phyloP scores from a whole-genome alignment of 2,329 filamentous ascomycete genomes.

The Stagonosporopsis chrysanthemi region DNA sequence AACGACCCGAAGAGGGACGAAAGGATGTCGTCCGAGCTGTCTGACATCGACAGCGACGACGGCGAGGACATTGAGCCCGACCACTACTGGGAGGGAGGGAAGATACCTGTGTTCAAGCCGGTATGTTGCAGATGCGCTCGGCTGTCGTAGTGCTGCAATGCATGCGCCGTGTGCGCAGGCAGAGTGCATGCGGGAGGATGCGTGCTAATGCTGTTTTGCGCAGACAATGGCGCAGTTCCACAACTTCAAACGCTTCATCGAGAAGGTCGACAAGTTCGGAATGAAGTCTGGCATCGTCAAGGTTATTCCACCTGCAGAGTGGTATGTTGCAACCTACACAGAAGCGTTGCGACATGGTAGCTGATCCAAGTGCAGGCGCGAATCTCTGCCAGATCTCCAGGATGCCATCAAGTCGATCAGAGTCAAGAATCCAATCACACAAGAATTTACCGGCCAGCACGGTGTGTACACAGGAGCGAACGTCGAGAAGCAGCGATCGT shows the following conservation, averaged over 20 bases:
- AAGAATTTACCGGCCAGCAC: conserved; percentile 95
- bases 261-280: conserved; percentile 88
- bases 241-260: conserved; percentile 91
- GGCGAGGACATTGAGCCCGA: conserved; percentile 79
- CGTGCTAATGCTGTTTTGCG: conserved; percentile 25
- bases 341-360: not conserved
- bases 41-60: conserved; percentile 57
- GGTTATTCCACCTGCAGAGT: conserved; percentile 91
- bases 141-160: conserved; percentile 1
- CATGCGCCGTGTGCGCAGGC: conserved; percentile 6
- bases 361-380: conserved; percentile 57
- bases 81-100: conserved; percentile 83
- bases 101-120: conserved; percentile 92
- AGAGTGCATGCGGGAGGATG: not conserved
- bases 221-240: conserved; percentile 90
- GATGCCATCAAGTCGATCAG: conserved; percentile 89
- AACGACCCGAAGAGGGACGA: conserved; percentile 54
- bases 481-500: conserved; percentile 92
- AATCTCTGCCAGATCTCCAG: conserved; percentile 77
- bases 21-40: conserved; percentile 56
- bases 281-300: conserved; percentile 99
- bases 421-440: conserved; percentile 96
- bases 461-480: conserved; percentile 98
- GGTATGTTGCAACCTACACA: conserved; percentile 64
- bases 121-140: conserved; percentile 55